These are phyloP conservation scores for Yamadazyma spencermartinsiae DNA, from an alignment of 1,139 yeast species.

Conservation along the genomic window DNA sequence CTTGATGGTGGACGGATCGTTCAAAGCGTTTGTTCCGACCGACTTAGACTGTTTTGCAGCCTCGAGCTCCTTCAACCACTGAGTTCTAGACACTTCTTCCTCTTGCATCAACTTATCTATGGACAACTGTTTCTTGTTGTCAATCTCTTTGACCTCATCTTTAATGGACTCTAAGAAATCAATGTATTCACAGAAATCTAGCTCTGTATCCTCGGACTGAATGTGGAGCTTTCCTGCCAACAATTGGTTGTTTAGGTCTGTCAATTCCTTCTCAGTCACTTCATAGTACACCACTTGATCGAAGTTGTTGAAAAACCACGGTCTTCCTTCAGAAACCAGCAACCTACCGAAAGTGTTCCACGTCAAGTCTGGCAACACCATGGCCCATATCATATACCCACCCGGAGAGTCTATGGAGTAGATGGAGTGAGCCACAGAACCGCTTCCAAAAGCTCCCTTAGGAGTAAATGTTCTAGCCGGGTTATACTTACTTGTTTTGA, in stretches of 20 bases:
- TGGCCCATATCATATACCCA: constrained; percentile 10
- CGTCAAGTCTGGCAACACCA: constrained; percentile 7
- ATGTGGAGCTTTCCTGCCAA: constrained; percentile 8
- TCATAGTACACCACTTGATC: constrained; percentile 60
- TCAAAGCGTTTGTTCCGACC: constrained; percentile 1
- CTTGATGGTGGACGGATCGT: constrained; percentile 3
- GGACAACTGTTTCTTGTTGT: background rate
- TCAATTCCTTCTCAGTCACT: constrained; percentile 67
- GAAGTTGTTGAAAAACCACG: constrained; percentile 81
- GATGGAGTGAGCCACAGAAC: constrained; percentile 9
- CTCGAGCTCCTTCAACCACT: constrained; percentile 8
- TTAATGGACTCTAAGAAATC: constrained; percentile 3
- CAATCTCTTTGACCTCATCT: background rate
- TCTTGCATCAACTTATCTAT: constrained; percentile 6
- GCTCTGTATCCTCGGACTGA: constrained; percentile 2
- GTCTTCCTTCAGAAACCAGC: constrained; percentile 28
- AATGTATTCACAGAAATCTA: constrained; percentile 6
- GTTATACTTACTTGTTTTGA: constrained; percentile 8
- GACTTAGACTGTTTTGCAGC: background rate
- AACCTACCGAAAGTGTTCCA: constrained; percentile 10
- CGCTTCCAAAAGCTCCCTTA: constrained; percentile 8
- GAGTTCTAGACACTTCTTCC: constrained; percentile 4
- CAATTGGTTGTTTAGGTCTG: constrained; percentile 57
- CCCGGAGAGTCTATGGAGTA: constrained; percentile 11
- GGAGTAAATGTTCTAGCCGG: constrained; percentile 9